Base-by-base conservation (phyloP, 331 rosid species). In the Spiraea crenata region DNA sequence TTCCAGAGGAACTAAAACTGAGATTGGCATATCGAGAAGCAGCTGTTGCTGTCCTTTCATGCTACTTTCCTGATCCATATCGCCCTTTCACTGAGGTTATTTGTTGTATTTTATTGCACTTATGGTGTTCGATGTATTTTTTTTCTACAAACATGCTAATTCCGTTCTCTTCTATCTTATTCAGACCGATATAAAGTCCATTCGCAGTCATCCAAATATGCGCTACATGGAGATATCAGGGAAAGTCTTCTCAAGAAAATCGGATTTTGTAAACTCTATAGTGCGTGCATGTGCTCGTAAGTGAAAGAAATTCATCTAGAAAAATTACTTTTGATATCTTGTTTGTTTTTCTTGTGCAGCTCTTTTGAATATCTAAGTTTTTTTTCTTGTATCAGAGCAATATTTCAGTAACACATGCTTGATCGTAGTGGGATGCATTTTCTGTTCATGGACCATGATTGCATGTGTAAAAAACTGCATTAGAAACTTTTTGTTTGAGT, bases 201-300 rank as follows among this genome's bases (percentile, higher is more conserved):
- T 93, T 66, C 85, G 51, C 62, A 87, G 92, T 77, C 92, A 83
- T 74, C 95, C 97, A 63, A 89, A 91, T 81, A 89, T 93, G 95
- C 81, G 66, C 58, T 90, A 90, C 87, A 35, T 78, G 50, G 90
- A 89, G 73, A 58, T 45, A 78, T 34, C 95, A n/a, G 99, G 99
- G 65, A 87, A 73, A 82, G 86, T 90, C 81, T 93, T 93, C 80
- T 79, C 86, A 38, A 87, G 86, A 84, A 93, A 93, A 87, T 78
- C 83, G n/a, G 96, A 93, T 84, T 93, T 89, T 71, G 68, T 91
- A 70, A 80, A 90, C 74, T 82, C 92, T 64, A 83, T 93, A 73
- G 95, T 93, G 80, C 92, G 96, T 70, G 96, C 96, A 83, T 93
- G 96, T 87, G 99, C 99, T 79, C 96, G 99, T 93, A 89, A 93